A percentile compares a stretch with the other conserved stretches of the same genome.
Conservation (phyloP, 768 basidiomycete genomes). For the Phaeolepiota aurea region DNA sequence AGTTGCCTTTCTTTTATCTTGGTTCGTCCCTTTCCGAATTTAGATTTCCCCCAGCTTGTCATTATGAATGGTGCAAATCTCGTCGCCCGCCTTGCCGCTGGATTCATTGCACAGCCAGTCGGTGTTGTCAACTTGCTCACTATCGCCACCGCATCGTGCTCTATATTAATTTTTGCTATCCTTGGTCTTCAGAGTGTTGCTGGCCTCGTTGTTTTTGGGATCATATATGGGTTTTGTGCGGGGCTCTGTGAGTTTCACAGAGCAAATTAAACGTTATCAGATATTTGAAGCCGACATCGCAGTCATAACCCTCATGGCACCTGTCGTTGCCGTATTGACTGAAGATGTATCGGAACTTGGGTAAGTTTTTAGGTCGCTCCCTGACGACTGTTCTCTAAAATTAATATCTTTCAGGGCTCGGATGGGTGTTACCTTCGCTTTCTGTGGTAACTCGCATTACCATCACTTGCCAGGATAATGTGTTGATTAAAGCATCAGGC, state of each 20-base stretch:
- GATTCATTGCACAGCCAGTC: background rate
- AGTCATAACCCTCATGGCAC: conserved; percentile 1
- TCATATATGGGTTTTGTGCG: conserved; percentile 1
- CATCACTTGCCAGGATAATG: background rate
- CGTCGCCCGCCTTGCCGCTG: background rate
- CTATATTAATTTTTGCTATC: background rate
- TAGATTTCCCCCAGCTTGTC: background rate
- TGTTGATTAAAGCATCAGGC: conserved; percentile 6
- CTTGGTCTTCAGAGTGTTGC: background rate
- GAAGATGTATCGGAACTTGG: background rate
- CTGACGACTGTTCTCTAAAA: background rate
- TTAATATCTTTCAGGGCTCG: conserved; percentile 2
- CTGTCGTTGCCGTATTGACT: conserved; percentile 1
- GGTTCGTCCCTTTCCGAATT: background rate
- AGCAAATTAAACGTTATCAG: background rate
- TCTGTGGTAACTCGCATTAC: conserved; percentile 6
- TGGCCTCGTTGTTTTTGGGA: conserved; percentile 1
- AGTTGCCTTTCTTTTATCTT: background rate
- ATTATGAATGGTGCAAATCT: conserved; percentile 1
- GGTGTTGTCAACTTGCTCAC: conserved; percentile 3
- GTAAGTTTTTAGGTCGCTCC: background rate
- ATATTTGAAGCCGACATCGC: background rate
- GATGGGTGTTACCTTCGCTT: conserved; percentile 10
- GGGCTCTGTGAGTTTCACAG: background rate
- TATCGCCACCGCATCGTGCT: background rate